Base-by-base conservation (phyloP, 345 rosid genomes). In the Reutealis trisperma region DNA sequence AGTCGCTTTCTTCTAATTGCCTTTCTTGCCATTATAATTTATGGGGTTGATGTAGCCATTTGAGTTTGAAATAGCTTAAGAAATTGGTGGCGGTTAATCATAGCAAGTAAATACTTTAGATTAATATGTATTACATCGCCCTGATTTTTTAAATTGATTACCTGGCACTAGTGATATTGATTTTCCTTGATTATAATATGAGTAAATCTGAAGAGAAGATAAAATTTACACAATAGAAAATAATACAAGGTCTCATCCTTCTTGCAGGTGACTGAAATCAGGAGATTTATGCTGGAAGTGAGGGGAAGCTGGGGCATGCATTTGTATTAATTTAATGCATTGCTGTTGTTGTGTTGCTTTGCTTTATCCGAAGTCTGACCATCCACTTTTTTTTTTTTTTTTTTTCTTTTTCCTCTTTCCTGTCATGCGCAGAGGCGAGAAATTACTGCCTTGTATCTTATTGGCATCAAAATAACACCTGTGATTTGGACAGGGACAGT, bases 191-290 rank as follows among this genome's bases (percentile, higher is more conserved):
- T 27, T 12, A 49, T 57, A 55, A 6, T 67, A 45, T 15, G 3
- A 47, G 2, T 47, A 47, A 47, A 18, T 54, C 6, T 54, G 59
- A 34, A 24, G n/a, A 24, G 37, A 58, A 47, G 12, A 62, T 57
- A 64, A 34, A 37, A 51, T 7, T 75, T 51, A 16, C 21, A 14
- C 8, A 34, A 44, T 21, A 65, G 22, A 2, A 42, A 22, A 45
- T 42, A 45, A 54, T 47, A 8, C 41, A 44, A 76, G 24, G 58
- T 37, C 5, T 49, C 30, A 57, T 72, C 49, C 27, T 51, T 65
- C 55, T 59, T 71, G 80, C 79, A 84, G 86, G 81, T 72, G 72
- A 70, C 77, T 62, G 62, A 70, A 52, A 54, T 45, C 76, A 42
- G 75, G 25, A 69, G 63, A 80, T 52, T 30, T 44, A 49, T 41